Percentiles rank a stretch among this genome's conserved stretches.
Evolutionary conservation across 305 asterid genomes (phyloP).

Genomic region (Ajuga reptans): DNA sequence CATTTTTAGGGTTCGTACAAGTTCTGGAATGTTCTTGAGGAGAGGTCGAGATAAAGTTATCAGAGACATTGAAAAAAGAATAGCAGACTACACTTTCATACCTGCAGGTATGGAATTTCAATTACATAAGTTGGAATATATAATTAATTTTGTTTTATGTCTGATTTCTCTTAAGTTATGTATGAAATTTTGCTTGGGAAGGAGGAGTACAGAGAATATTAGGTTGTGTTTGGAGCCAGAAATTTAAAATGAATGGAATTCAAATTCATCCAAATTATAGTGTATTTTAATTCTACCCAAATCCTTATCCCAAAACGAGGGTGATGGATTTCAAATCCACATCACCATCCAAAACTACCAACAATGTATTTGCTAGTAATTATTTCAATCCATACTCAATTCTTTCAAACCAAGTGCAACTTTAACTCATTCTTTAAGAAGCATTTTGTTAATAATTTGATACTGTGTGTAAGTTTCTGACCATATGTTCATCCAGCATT

Average conservation of each 20-base stretch:
- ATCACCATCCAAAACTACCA: neutral
- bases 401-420: neutral
- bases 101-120: conserved; percentile 54
- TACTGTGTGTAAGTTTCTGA: neutral
- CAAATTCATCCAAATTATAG: neutral
- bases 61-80: conserved; percentile 61
- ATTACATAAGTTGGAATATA: neutral
- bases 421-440: neutral
- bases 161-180: neutral
- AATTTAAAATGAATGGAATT: neutral
- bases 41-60: conserved; percentile 71
- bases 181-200: neutral
- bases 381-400: neutral
- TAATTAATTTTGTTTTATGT: neutral
- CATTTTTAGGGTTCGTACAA: conserved; percentile 68
- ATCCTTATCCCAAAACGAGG: neutral
- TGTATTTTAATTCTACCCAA: neutral
- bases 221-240: neutral
- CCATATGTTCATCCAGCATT: neutral
- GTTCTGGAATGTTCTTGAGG: conserved; percentile 72
- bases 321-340: neutral
- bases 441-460: neutral
- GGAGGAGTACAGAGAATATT: neutral
- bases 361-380: neutral
- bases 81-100: conserved; percentile 71